A percentile compares a stretch with the other conserved stretches of the same genome.
Conservation (phyloP, 805 yeast species). For the Brettanomyces nanus region DNA sequence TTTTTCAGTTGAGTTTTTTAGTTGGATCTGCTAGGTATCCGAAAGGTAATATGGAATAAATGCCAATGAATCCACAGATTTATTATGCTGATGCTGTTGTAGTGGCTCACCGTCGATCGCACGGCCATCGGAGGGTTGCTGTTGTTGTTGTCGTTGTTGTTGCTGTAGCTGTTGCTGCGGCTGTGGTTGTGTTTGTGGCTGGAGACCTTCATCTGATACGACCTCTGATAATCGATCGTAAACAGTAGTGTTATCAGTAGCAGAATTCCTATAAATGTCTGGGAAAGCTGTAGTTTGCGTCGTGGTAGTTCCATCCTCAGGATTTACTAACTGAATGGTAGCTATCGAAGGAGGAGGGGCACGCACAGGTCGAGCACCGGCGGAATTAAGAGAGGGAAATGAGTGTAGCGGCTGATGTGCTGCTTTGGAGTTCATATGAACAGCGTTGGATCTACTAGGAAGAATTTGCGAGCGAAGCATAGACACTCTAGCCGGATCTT, state of each 20-base stretch:
- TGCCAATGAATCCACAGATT: not conserved
- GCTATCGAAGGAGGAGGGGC: not conserved
- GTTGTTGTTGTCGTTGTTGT: not conserved
- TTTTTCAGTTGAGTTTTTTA: no score
- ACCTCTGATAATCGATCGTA: not conserved
- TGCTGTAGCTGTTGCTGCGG: no score
- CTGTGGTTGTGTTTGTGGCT: not conserved
- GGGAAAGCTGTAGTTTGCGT: not conserved
- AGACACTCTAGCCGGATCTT: constrained; percentile 31
- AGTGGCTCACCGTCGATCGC: not conserved
- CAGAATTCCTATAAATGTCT: not conserved
- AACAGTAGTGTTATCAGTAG: not conserved
- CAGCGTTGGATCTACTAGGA: not conserved
- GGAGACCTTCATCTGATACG: not conserved
- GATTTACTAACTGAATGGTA: not conserved
- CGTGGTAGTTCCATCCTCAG: not conserved
- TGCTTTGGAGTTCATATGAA: not conserved
- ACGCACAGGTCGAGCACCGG: no score
- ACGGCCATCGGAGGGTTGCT: not conserved
- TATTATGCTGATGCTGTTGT: not conserved
- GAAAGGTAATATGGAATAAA: constrained; percentile 1
- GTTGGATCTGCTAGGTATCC: no score
- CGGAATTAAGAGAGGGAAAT: no score
- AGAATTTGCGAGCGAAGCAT: constrained; percentile 10
- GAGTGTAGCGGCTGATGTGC: no score